Base-by-base conservation (phyloP, 495 filamentous ascomycete species). In the Xylaria castorea region DNA sequence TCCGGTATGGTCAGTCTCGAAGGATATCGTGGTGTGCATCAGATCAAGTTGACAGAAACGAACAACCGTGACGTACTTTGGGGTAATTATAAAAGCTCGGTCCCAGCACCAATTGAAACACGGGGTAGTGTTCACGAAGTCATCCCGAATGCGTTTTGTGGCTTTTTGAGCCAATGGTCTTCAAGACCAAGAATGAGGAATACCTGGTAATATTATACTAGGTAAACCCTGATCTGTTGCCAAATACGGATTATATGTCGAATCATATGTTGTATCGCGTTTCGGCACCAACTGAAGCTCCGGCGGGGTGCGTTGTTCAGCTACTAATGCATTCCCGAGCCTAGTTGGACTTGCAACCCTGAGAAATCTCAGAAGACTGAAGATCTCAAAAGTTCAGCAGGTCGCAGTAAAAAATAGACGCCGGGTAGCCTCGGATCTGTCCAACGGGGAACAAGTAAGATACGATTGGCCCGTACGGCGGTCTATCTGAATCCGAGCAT, bases 271-370 rank as follows among this genome's bases (percentile, higher is more conserved):
- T 63, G 61, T 38, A 25, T 63, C 61, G 61, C 61, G 61, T 42
- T 63, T 42, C 61, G 61, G 36, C 36, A 14, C 38, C 38, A 40
- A 40, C 61, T 38, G 58, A 63, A 63, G 61, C 22, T 63, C 61
- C 61, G 61, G 38, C 14, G 53, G 27, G 53, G 25, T 18, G 53
- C 53, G 18, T 42, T 27, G n/a, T 22, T 40, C 34, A 11, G 57
- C 9, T 34, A 38, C 5, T 60, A 1, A 38, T 38, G 11, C n/a
- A 11, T 40, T 27, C 18, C 58, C 20, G 20, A 25, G 58, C 30
- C 34, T 60, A 5, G 18, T 30, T 20, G 18, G 58, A 61, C 38
- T 61, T 38, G 38, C 22, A 5, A n/a, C 18, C 14, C 6, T 27
- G 55, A 34, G 55, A 36, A 11, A 60, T 36, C 6, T 30, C 16